Evolutionary conservation across 2,329 filamentous ascomycete species (phyloP), one percentile per base, ranked within the genome.

Genomic region (Remersonia thermophila): DNA sequence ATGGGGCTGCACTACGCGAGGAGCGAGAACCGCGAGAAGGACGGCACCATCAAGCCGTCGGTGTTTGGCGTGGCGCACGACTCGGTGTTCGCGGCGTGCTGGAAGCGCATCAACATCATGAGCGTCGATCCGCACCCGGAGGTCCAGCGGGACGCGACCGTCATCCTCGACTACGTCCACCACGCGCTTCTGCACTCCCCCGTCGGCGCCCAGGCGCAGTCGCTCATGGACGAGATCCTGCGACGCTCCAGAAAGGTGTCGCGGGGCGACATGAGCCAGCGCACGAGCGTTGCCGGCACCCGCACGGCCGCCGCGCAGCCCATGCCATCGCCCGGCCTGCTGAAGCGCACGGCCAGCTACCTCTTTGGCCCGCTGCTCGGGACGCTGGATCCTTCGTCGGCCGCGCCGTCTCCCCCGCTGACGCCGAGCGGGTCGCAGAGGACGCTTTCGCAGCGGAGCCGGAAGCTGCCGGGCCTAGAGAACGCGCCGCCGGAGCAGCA

Each of bases 81-180:
- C 52, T 94, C 86, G 0, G 83, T 94, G 13, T 95, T 93, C 55
- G 81, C 87, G 20, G 83, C 87, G 1, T 81, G 93, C 43, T 98
- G 91, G 91, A 91, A 93, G 55, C 83, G 95, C 51, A 70, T 93
- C 30, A 66, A 95, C 40, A 83, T 93, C 43, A 69, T 96, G 56
- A 89, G 85, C 30, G 84, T 93, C 13, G 91, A 98, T 53, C 89
- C 91, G 28, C 87, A 95, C 53, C 86, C 89, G 1, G 89, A 96
- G 53, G 83, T 96, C 25, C 83, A 93, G 44, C 73, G 80, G 46
- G 83, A 91, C 55, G 89, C 86, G 8, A 78, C 77, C 5, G 69
- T 80, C n/a, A 77, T 96, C 30, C 75, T 93, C 20, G 91, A 98
- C 56, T 83, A 81, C 50, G 71, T 96, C 17, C 79, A 95, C 52